phyloP scores from a whole-genome alignment of 768 basidiomycete species.

The Amanita brunnescens region DNA sequence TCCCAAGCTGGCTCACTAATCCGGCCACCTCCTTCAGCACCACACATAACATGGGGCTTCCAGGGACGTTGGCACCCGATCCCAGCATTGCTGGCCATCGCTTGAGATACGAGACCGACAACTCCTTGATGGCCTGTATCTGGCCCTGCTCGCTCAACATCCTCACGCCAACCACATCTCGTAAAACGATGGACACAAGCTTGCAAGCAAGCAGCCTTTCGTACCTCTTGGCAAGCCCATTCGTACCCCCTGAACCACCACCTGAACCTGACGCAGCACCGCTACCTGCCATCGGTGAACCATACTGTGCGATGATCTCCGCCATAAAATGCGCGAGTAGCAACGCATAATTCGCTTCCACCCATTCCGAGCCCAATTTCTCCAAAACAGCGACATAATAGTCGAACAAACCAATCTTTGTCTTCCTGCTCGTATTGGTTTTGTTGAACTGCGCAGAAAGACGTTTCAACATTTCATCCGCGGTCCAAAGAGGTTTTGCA shows the following conservation, averaged over 20 bases:
- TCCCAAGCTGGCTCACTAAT: constrained; percentile 82
- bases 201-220: constrained; percentile 68
- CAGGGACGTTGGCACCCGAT: constrained; percentile 48
- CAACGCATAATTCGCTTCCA: constrained; percentile 75
- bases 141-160: constrained; percentile 93
- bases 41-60: constrained; percentile 58
- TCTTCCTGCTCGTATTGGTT: constrained; percentile 53
- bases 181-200: constrained; percentile 65
- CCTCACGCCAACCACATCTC: constrained; percentile 81
- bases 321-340: constrained; percentile 71
- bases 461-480: constrained; percentile 73
- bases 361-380: constrained; percentile 65
- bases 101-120: constrained; percentile 74
- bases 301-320: constrained; percentile 57
- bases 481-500: constrained; percentile 61
- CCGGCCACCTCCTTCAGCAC: constrained; percentile 80
- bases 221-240: constrained; percentile 50
- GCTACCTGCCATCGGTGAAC: background rate
- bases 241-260: constrained; percentile 14
- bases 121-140: constrained; percentile 82
- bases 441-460: constrained; percentile 81
- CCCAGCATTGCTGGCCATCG: constrained; percentile 93
- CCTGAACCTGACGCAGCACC: background rate
- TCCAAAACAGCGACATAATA: constrained; percentile 75
- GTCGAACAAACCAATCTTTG: constrained; percentile 81